Evolutionary conservation across 495 filamentous ascomycete species (phyloP).

Genomic region (Copromyces sp.): DNA sequence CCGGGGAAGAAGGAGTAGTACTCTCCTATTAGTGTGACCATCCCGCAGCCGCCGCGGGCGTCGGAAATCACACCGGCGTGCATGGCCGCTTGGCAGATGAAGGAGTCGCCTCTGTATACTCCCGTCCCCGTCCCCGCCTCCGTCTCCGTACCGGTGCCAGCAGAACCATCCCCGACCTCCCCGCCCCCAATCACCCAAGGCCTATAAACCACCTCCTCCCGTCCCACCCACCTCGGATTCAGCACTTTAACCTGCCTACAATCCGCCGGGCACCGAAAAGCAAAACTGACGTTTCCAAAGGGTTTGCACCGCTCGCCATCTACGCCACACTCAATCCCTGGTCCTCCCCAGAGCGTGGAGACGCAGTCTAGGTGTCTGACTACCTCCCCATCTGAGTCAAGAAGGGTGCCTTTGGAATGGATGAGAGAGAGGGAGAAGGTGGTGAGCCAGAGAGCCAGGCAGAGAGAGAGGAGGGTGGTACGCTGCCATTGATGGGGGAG

Average conservation of each 20-base stretch:
- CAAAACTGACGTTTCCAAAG: slow-evolving; percentile 53
- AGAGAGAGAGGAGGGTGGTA: slow-evolving; percentile 42
- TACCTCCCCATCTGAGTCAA: slow-evolving; percentile 50
- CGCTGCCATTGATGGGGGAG: slow-evolving; percentile 51
- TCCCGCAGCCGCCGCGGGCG: slow-evolving; percentile 58
- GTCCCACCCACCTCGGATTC: slow-evolving; percentile 63
- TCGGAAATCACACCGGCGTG: slow-evolving; percentile 65
- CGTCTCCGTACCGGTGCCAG: slow-evolving; percentile 14
- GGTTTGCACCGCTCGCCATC: slow-evolving; percentile 69
- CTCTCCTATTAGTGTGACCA: slow-evolving; percentile 49
- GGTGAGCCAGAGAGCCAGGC: slow-evolving; percentile 56
- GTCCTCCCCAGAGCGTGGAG: slow-evolving; percentile 46
- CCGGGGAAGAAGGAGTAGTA: slow-evolving; percentile 51
- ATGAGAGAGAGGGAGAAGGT: slow-evolving; percentile 46
- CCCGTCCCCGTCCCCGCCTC: slow-evolving; percentile 1
- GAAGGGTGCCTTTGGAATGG: slow-evolving; percentile 49
- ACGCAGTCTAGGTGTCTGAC: slow-evolving; percentile 50
- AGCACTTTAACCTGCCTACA: slow-evolving; percentile 55
- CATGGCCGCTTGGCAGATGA: slow-evolving; percentile 34
- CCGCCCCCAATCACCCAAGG: slow-evolving; percentile 67
- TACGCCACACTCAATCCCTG: slow-evolving; percentile 62
- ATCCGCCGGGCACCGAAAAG: slow-evolving; percentile 73
- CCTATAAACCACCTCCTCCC: slow-evolving; percentile 56
- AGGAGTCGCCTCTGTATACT: slow-evolving; percentile 68
- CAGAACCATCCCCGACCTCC: slow-evolving; percentile 19